Evolutionary conservation across 495 filamentous ascomycete species (phyloP).

Genomic region (Penicillium flavigenum): DNA sequence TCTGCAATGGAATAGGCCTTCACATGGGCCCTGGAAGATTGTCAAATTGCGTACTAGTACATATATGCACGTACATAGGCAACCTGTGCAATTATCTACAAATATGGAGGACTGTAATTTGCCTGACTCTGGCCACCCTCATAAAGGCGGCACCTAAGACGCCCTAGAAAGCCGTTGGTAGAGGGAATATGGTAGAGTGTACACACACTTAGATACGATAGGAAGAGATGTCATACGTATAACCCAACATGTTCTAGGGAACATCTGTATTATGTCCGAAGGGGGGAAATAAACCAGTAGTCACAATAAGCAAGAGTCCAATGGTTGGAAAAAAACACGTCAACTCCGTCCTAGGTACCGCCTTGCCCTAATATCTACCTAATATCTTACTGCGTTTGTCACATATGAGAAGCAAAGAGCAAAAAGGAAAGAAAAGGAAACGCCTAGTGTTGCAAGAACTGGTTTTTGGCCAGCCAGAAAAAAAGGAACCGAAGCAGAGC

Average conservation of each 20-base stretch:
- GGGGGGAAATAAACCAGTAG: constrained; percentile 7
- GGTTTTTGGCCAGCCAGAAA: constrained; percentile 20
- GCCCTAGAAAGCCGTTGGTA: background rate
- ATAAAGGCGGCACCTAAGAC: background rate
- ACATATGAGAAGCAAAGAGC: constrained; percentile 10
- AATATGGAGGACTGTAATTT: background rate
- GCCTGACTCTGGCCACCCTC: background rate
- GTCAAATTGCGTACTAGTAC: too few relatives aligned
- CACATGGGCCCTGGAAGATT: too few relatives aligned
- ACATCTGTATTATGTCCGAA: constrained; percentile 20
- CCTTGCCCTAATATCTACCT: constrained; percentile 27
- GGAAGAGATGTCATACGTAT: background rate
- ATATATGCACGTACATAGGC: too few relatives aligned
- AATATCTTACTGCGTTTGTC: constrained; percentile 19
- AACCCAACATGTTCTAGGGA: background rate
- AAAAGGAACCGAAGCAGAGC: constrained; percentile 9
- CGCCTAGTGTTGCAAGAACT: constrained; percentile 25
- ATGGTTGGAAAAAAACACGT: constrained; percentile 14
- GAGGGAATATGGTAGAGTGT: background rate
- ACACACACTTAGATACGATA: background rate
- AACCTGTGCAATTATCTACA: too few relatives aligned
- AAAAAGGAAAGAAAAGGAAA: constrained; percentile 12
- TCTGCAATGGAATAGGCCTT: too few relatives aligned
- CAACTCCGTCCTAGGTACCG: constrained; percentile 22
- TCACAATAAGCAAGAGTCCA: constrained; percentile 7